phyloP scores from a whole-genome alignment of 176 grass and related monocot species.

The Oryza punctata region DNA sequence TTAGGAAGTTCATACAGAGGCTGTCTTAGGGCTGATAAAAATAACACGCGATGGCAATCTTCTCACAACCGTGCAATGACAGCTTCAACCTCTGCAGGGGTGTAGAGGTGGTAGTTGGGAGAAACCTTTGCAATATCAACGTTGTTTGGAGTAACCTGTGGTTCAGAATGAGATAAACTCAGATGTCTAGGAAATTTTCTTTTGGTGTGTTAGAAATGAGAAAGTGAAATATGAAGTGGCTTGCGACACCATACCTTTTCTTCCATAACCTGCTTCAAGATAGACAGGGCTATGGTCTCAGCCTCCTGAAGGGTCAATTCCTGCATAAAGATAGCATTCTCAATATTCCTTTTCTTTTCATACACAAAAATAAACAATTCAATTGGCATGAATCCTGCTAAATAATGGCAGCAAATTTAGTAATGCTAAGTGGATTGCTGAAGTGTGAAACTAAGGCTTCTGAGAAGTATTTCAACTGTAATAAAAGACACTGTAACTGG shows the following conservation, averaged over 20 bases:
- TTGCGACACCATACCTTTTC: constrained; percentile 62
- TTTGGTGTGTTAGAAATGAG: neutral
- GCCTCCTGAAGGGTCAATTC: constrained; percentile 83
- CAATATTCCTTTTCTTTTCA: neutral
- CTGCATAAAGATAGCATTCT: constrained; percentile 43
- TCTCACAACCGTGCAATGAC: constrained; percentile 68
- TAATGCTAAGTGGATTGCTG: neutral
- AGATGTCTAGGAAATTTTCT: neutral
- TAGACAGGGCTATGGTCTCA: constrained; percentile 89
- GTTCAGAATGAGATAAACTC: constrained; percentile 1
- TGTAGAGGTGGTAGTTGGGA: constrained; percentile 79
- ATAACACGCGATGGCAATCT: neutral
- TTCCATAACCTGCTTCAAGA: constrained; percentile 96
- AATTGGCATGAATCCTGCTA: neutral
- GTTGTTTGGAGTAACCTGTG: constrained; percentile 80
- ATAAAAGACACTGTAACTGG: too few relatives aligned
- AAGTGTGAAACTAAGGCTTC: neutral
- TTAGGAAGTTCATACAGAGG: neutral
- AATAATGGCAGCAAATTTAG: neutral
- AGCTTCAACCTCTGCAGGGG: constrained; percentile 71
- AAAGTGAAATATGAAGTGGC: neutral
- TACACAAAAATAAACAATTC: neutral
- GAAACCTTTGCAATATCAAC: constrained; percentile 75
- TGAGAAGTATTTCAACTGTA: constrained; percentile 10
- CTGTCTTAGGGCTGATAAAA: neutral